A percentile compares a stretch with the other conserved stretches of the same genome.
phyloP scores from a whole-genome alignment of 73 alveolate genomes.

The Paramecium sonneborni region DNA sequence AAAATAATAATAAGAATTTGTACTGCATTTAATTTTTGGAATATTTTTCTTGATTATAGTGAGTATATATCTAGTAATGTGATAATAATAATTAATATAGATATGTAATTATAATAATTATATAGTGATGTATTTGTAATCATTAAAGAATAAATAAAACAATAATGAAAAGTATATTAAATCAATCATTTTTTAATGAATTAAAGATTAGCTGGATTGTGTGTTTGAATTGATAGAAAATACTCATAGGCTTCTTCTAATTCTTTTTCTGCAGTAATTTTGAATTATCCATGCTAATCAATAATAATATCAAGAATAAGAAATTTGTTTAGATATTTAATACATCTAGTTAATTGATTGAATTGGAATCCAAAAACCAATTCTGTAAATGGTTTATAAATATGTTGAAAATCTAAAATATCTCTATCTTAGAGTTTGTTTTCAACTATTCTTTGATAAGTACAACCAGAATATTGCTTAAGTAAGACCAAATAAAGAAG shows the following conservation, averaged over 20 bases:
- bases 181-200: constrained; percentile 54
- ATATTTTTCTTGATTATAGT: not conserved
- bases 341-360: not conserved
- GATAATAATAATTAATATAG: not conserved
- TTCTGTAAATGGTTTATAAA: constrained; percentile 60
- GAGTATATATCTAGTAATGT: not conserved
- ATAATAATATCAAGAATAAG: not conserved
- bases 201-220: constrained; percentile 60
- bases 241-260: constrained; percentile 68
- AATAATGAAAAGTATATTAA: constrained; percentile 22
- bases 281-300: constrained; percentile 13
- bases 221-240: constrained; percentile 67
- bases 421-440: constrained; percentile 44
- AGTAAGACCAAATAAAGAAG: constrained; percentile 25
- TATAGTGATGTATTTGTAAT: not conserved
- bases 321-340: constrained; percentile 27
- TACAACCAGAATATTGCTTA: constrained; percentile 12
- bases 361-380: constrained; percentile 57
- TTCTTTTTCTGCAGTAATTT: constrained; percentile 30
- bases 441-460: constrained; percentile 15
- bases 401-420: constrained; percentile 3
- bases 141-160: not conserved
- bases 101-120: not conserved
- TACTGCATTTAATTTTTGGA: not conserved
- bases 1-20: constrained; percentile 8